A percentile compares a stretch with the other conserved stretches of the same genome.
These are phyloP conservation scores for Anastatica hierochuntica DNA, from an alignment of 345 rosid genomes.

Conservation along the genomic window DNA sequence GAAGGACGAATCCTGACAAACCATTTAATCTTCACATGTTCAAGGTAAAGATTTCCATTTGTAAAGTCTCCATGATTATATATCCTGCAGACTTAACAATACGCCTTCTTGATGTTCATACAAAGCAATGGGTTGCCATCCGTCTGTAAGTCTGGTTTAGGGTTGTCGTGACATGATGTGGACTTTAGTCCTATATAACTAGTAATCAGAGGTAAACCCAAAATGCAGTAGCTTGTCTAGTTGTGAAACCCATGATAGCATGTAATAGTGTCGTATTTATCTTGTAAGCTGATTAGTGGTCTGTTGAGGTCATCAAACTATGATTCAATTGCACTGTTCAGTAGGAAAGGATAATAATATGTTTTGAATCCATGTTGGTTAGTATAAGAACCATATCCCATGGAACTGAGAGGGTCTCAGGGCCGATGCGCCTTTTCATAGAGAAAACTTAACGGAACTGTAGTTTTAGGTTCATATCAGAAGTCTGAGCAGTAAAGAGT, in stretches of 20 bases:
- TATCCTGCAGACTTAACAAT: neutral
- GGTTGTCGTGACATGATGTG: neutral
- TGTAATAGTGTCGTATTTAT: neutral
- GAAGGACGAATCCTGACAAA: conserved; percentile 64
- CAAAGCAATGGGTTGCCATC: neutral
- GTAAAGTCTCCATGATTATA: neutral
- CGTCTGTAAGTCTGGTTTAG: neutral
- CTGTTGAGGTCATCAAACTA: no score
- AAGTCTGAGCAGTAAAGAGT: no score
- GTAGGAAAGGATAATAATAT: no score
- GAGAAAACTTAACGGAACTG: no score
- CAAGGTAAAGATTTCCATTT: conserved; percentile 43
- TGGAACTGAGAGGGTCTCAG: no score
- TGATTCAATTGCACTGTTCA: no score
- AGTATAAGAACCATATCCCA: no score
- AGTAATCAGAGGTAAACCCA: no score
- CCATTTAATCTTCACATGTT: conserved; percentile 90
- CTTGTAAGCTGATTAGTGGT: neutral
- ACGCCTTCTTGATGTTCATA: conserved; percentile 8
- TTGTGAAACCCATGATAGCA: conserved; percentile 1
- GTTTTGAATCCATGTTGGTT: no score
- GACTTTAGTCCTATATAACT: neutral
- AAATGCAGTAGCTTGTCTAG: conserved; percentile 5
- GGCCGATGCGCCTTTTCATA: no score
- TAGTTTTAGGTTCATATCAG: no score